Base-by-base conservation (phyloP, 2,329 filamentous ascomycete genomes). In the Akanthomyces lecanii region DNA sequence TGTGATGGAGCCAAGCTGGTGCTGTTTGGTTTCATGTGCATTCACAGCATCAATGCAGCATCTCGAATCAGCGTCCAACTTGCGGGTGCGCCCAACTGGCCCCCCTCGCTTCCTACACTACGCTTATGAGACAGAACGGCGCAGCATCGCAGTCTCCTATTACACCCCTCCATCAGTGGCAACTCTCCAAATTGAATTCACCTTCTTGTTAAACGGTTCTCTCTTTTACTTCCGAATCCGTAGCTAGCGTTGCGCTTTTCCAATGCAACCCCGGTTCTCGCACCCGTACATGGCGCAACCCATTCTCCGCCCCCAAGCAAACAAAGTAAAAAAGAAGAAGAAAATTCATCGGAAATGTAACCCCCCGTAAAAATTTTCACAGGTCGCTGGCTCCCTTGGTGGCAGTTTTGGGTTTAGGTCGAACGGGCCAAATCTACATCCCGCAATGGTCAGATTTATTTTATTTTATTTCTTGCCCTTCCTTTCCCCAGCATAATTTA, bases 381-480 rank as follows among this genome's bases (percentile, higher is more conserved):
- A 40, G 5, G 30, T 8, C 28, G 28, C 28, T 18, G 10, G n/a
- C 30, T 16, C 50, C 6, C 50, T 52, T 18, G 47, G 44, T 11
- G n/a, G 54, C 28, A 45, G 40, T 47, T 57, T 47, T 59, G 28
- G 44, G 55, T 50, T 50, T 59, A 59, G 55, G 21, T 18, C 6
- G 4, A 57, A 57, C 45, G 44, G 55, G 30, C 55, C 28, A 59
- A 59, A 59, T 59, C 55, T 48, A 48, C 55, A 38, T 50, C 55
- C 55, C 55, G 55, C 44, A 40, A 38, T 51, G 7, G 21, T 25
- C 14, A 4, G 21, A 55, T 55, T 42, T 25, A 3, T 36, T 36
- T 11, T 36, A 11, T 4, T 30, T 30, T 30, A 21, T 21, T 21
- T 21, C 21, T 21, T 21, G 21, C 21, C 21, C 21, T 21, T 2